Conservation (phyloP, 208 protist species). For the Leishmania amazonensis region DNA sequence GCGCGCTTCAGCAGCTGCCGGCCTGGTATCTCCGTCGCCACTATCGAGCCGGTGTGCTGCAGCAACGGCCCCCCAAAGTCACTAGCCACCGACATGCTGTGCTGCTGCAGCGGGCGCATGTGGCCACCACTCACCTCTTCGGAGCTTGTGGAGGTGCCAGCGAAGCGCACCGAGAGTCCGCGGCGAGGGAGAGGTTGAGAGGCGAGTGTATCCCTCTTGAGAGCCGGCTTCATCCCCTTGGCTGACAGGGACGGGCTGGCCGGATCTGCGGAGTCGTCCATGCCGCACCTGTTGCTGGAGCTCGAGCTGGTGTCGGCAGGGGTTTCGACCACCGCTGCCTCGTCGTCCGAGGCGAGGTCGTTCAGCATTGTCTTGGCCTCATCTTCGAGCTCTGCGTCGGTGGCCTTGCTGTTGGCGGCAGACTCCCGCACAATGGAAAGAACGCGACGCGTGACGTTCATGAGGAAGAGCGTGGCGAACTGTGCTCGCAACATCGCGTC, state of each 20-base stretch:
- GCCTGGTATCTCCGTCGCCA: slow-evolving; percentile 70
- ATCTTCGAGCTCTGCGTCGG: slow-evolving; percentile 47
- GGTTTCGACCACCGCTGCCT: background rate
- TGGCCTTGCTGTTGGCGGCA: slow-evolving; percentile 49
- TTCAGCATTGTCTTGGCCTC: slow-evolving; percentile 46
- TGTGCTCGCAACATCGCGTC: slow-evolving; percentile 67
- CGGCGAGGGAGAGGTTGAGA: slow-evolving; percentile 8
- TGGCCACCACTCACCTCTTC: background rate
- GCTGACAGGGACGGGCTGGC: background rate
- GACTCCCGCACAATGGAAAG: slow-evolving; percentile 74
- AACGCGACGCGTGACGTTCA: slow-evolving; percentile 86
- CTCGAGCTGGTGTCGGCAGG: background rate
- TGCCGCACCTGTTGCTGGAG: slow-evolving; percentile 8
- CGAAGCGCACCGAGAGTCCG: slow-evolving; percentile 38
- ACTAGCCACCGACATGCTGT: slow-evolving; percentile 21
- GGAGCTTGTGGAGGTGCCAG: background rate
- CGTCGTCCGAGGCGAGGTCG: slow-evolving; percentile 28
- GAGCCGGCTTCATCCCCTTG: slow-evolving; percentile 11
- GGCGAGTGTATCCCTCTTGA: slow-evolving; percentile 6
- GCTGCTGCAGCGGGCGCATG: slow-evolving; percentile 21
- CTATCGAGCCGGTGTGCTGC: slow-evolving; percentile 45
- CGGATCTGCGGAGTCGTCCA: slow-evolving; percentile 4
- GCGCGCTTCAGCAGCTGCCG: slow-evolving; percentile 67
- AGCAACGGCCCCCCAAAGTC: slow-evolving; percentile 32
- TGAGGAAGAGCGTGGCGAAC: slow-evolving; percentile 76